A percentile compares a stretch with the other conserved stretches of the same genome.
Conservation (phyloP, 75 land plant genomes). For the Sequoia sempervirens region DNA sequence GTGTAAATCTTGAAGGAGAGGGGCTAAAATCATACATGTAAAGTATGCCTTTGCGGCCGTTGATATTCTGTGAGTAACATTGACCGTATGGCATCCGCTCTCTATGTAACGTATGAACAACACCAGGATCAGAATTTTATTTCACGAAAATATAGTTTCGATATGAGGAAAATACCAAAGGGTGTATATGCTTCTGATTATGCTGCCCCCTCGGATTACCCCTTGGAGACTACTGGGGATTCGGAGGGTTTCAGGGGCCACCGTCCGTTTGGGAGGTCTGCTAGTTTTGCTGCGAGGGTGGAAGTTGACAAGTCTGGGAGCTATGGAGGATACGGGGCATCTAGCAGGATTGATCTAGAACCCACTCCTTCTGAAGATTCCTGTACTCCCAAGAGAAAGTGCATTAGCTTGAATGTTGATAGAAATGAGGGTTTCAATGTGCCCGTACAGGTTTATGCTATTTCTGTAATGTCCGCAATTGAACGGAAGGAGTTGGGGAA, state of each 20-base stretch:
- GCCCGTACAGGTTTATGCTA: slow-evolving; percentile 28
- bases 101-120: slow-evolving; percentile 21
- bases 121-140: slow-evolving; percentile 17
- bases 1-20: no score
- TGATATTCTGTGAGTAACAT: not conserved
- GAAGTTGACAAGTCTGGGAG: not conserved
- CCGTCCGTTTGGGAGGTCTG: not conserved
- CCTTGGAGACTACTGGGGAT: slow-evolving; percentile 33
- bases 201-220: slow-evolving; percentile 37
- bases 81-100: slow-evolving; percentile 30
- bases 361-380: slow-evolving; percentile 55
- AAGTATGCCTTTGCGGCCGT: not conserved
- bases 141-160: slow-evolving; percentile 3
- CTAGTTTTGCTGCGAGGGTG: no score
- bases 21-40: not conserved
- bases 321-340: slow-evolving; percentile 40
- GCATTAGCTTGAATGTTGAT: slow-evolving; percentile 49
- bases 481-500: slow-evolving; percentile 48
- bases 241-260: slow-evolving; percentile 25
- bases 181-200: slow-evolving; percentile 22
- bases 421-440: slow-evolving; percentile 27
- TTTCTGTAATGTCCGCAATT: slow-evolving; percentile 43
- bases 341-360: slow-evolving; percentile 32
- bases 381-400: slow-evolving; percentile 57
- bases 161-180: slow-evolving; percentile 32